Base-by-base conservation (phyloP, 129 eudicot genomes). In the Arctium minus region DNA sequence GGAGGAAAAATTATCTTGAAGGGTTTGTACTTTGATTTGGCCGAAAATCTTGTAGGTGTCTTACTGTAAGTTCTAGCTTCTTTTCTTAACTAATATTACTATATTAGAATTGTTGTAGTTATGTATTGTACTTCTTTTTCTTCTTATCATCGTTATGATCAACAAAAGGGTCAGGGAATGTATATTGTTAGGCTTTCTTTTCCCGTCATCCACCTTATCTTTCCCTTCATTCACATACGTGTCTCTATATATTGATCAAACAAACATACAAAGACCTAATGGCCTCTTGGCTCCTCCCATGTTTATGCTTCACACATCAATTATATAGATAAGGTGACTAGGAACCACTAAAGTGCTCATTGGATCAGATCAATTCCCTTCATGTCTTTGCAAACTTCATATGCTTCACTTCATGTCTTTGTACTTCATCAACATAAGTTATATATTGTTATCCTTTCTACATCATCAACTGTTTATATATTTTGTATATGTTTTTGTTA, bases 1-100 rank as follows among this genome's bases (percentile, higher is more conserved):
- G 97, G 97, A 65, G 93, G 97, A 35, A 65, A 87, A 82, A 91
- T 92, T 70, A 42, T 91, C 44, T 90, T 88, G 79, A 91, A 89
- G 86, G 97, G 97, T 36, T 91, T 94, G 71, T 92, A 94, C 87
- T 91, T 97, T 70, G 97, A 97, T 83, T 83, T 94, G 84, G 90
- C 88, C 35, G 98, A 94, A 82, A 94, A 94, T 87, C 90, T 94
- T 74, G 94, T 84, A 11, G 98, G 98, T 60, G 98, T 94, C 48
- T 86, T 94, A 67, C 98, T 94, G 98, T 94, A 89, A 87, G 94
- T 82, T 87, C 39, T 86, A 42, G 18, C 4, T 7, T 29, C 64
- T 32, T 17, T 46, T 32, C 37, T 44, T 37, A 6, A 4, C 53
- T 22, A 29, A 8, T 72, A 8, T n/a, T 60, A 30, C 1, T n/a